These are phyloP conservation scores for Trypanosomatidae sp. DNA, from an alignment of 208 protist species.

Conservation along the genomic window DNA sequence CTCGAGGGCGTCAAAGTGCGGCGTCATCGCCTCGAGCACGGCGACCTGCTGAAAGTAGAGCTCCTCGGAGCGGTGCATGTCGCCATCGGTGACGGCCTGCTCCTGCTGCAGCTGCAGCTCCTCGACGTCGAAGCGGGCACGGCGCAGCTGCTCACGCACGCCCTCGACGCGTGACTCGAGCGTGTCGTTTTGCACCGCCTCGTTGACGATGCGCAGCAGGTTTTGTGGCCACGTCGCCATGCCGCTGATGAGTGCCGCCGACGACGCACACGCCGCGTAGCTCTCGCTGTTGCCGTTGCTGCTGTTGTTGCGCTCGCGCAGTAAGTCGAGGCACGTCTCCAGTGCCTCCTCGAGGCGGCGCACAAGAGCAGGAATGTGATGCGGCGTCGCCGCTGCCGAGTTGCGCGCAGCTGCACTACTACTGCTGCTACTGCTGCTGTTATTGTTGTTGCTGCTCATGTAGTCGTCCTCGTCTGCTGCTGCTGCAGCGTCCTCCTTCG, in stretches of 20 bases:
- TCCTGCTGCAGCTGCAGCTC: conserved; percentile 63
- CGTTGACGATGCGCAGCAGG: conserved; percentile 29
- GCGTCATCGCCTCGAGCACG: conserved; percentile 47
- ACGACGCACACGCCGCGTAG: conserved; percentile 9
- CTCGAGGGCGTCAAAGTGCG: conserved; percentile 43
- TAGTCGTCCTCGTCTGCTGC: too few relatives aligned
- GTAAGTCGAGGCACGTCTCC: too few relatives aligned
- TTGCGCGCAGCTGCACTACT: too few relatives aligned
- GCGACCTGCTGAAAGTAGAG: conserved; percentile 66
- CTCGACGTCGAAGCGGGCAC: conserved; percentile 55
- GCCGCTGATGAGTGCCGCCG: conserved; percentile 4
- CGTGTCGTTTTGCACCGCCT: conserved; percentile 15
- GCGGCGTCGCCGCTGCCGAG: too few relatives aligned
- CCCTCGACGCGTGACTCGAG: conserved; percentile 24
- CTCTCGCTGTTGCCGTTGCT: background rate
- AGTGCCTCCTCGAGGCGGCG: too few relatives aligned
- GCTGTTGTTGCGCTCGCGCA: background rate
- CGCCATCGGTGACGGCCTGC: conserved; percentile 55
- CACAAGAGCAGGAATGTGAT: too few relatives aligned
- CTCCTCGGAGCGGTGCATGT: conserved; percentile 68
- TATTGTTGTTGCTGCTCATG: too few relatives aligned
- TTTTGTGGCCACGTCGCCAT: conserved; percentile 23
- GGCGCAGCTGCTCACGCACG: conserved; percentile 45
- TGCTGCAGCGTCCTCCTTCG: too few relatives aligned
- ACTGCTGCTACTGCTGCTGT: too few relatives aligned